These are phyloP conservation scores for Boletus reticulatus DNA, from an alignment of 768 basidiomycete genomes.

Conservation along the genomic window DNA sequence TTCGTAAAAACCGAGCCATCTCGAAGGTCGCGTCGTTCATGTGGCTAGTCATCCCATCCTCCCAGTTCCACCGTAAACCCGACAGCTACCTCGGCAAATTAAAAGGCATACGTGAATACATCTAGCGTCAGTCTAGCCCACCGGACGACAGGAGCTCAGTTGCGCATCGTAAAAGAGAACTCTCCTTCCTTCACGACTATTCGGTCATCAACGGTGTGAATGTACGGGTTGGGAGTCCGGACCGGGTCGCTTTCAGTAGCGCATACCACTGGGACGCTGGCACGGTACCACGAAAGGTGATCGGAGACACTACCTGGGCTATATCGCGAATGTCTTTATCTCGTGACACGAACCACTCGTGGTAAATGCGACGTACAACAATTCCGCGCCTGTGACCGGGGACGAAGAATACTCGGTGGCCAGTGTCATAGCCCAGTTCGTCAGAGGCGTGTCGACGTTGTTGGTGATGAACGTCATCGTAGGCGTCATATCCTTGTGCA, in stretches of 20 bases:
- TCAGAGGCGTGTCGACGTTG: conserved; percentile 45
- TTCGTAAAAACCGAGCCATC: too few species aligned
- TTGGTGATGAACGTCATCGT: neutral
- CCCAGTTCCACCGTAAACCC: conserved; percentile 56
- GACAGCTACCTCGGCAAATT: conserved; percentile 60
- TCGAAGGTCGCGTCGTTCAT: too few species aligned
- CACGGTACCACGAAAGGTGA: conserved; percentile 46
- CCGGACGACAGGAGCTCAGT: neutral
- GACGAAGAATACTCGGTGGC: conserved; percentile 30
- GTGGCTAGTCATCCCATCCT: conserved; percentile 15
- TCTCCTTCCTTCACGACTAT: conserved; percentile 34
- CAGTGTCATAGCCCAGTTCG: conserved; percentile 33
- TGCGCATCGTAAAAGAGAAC: conserved; percentile 38
- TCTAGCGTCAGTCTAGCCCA: too few species aligned
- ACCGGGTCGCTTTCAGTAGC: conserved; percentile 44
- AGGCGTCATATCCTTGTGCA: conserved; percentile 8
- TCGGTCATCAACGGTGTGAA: conserved; percentile 34
- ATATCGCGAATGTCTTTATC: too few species aligned
- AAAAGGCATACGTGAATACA: conserved; percentile 37
- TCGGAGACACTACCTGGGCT: conserved; percentile 42
- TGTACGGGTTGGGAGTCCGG: conserved; percentile 40
- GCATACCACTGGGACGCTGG: conserved; percentile 40
- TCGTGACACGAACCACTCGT: too few species aligned
- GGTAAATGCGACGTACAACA: conserved; percentile 28
- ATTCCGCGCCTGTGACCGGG: conserved; percentile 13